Percentiles rank a stretch among this genome's conserved stretches.
phyloP scores from a whole-genome alignment of 129 eudicot genomes.

The Kitagawia praeruptora region DNA sequence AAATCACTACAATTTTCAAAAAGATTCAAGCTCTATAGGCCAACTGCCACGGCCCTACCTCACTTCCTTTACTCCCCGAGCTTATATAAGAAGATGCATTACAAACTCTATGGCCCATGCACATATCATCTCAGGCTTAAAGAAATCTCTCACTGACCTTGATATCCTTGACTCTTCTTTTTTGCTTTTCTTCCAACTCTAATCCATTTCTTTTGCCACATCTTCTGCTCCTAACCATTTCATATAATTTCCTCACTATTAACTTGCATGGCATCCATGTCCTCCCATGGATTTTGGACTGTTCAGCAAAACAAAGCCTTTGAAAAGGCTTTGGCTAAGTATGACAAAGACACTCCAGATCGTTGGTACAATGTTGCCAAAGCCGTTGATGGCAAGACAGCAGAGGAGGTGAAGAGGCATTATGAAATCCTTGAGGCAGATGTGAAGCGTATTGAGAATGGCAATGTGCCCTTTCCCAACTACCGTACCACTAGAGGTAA shows the following conservation, averaged over 20 bases:
- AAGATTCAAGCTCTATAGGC: conserved; percentile 18
- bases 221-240: conserved; percentile 2
- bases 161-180: background rate
- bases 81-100: conserved; percentile 45
- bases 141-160: conserved; percentile 12
- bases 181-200: background rate
- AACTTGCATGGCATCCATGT: conserved; percentile 24
- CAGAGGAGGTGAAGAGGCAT: conserved; percentile 65
- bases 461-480: conserved; percentile 52
- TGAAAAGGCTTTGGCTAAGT: conserved; percentile 65
- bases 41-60: conserved; percentile 30
- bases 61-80: conserved; percentile 22
- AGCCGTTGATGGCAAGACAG: conserved; percentile 55
- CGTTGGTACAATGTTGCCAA: conserved; percentile 75
- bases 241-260: background rate
- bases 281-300: conserved; percentile 55
- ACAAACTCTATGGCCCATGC: conserved; percentile 25
- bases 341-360: conserved; percentile 67
- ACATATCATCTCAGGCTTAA: conserved; percentile 18
- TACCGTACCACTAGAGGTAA: conserved; percentile 27
- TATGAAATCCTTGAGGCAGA: conserved; percentile 58
- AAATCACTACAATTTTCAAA: conserved; percentile 21
- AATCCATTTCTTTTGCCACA: background rate
- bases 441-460: conserved; percentile 50
- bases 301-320: conserved; percentile 63